Percentiles rank a stretch among this genome's conserved stretches.
phyloP scores from a whole-genome alignment of 2,329 filamentous ascomycete genomes.

The Penicillium sp. region DNA sequence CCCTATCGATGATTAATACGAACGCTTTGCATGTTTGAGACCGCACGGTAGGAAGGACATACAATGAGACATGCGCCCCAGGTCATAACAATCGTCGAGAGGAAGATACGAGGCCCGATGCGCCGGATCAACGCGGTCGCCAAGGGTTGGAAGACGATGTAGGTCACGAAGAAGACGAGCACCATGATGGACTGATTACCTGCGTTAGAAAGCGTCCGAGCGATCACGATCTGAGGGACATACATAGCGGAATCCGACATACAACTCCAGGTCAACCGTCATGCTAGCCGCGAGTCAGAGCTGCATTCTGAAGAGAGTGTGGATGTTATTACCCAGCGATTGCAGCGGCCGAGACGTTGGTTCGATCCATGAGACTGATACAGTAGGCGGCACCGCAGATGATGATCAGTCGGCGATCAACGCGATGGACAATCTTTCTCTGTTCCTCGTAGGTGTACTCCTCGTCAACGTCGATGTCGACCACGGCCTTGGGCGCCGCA shows the following conservation, averaged over 20 bases:
- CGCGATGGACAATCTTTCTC: constrained; percentile 68
- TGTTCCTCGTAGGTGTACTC: constrained; percentile 66
- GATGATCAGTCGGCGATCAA: constrained; percentile 69
- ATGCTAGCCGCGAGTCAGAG: constrained; percentile 42
- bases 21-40: no score
- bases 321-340: constrained; percentile 64
- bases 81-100: constrained; percentile 32
- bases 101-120: constrained; percentile 35
- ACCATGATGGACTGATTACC: constrained; percentile 32
- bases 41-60: neutral
- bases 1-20: constrained; percentile 25
- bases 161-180: constrained; percentile 39
- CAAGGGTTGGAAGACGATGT: constrained; percentile 36
- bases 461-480: constrained; percentile 26
- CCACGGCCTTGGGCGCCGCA: constrained; percentile 2
- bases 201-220: neutral
- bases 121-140: constrained; percentile 37
- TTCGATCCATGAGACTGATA: constrained; percentile 77
- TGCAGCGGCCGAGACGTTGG: constrained; percentile 70
- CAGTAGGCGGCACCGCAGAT: constrained; percentile 72
- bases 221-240: neutral
- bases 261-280: constrained; percentile 34
- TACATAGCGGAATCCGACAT: constrained; percentile 35
- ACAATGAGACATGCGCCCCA: constrained; percentile 38
- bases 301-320: neutral